Base-by-base conservation (phyloP, 208 protist genomes). In the Trypanosoma melophagium region DNA sequence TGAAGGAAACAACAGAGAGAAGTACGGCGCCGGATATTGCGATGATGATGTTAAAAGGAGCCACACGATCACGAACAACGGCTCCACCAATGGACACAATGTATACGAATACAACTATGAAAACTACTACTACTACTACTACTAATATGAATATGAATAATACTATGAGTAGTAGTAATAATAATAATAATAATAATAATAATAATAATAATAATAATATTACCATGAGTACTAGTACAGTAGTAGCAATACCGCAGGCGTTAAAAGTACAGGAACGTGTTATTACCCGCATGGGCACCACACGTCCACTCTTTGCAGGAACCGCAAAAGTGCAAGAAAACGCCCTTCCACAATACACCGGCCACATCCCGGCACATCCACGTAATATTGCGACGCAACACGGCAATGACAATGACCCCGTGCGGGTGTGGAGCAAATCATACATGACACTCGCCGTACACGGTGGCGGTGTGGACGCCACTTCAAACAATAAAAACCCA, bases 401-500 rank as follows among this genome's bases (percentile, higher is more conserved):
- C 42, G 77, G 87, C 60, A 80, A 81, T 45, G 66, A 86, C n/a
- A 60, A 21, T 3, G 86, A 89, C 63, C 67, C 77, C 3, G 70
- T 92, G 14, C 62, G 87, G 0, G 24, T 79, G 42, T 96, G 83
- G 55, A 84, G 92, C 58, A 97, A 96, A 61, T 93, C 91, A 7
- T 88, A 76, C 76, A 92, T 97, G 87, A 96, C 91, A 7, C 77
- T 95, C 17, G 87, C 93, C 12, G 76, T 83, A 41, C 90, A 96
- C 65, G 90, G 90, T 41, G 81, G 95, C 40, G 93, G 87, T 53
- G 70, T 90, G 2, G 86, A 90, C 49, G 51, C 87, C 9, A 49
- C 71, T 1, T 66, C 89, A 2, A 72, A 66, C 21, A 72, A 58
- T 35, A 66, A 77, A 35, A 84, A 81, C 45, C 63, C 92, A 8